Base-by-base conservation (phyloP, 2,329 filamentous ascomycete species). In the Aureobasidium mangrovei region DNA sequence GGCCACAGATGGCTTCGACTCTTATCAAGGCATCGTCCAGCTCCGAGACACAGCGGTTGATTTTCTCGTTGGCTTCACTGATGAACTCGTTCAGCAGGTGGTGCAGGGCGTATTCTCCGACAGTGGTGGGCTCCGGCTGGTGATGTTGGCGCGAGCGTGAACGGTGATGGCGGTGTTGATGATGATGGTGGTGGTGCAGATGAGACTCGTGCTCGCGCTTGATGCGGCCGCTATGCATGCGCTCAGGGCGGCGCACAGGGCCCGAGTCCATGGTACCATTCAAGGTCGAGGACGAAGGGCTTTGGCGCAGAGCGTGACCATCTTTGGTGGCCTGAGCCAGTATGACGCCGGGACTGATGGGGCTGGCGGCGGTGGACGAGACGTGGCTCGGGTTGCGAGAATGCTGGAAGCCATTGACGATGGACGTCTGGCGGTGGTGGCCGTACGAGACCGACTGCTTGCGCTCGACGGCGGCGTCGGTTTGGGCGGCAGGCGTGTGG, bases 61-160 rank as follows among this genome's bases (percentile, higher is more conserved):
- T 86, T 71, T 96, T 96, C 60, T 93, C 88, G 69, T 98, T 93
- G n/a, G 93, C 93, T 67, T 94, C 88, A 12, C 87, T 86, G 65
- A 97, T 93, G 71, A 98, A 98, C 58, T 91, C 90, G 60, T 93
- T 97, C 71, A 97, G 96, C 41, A 98, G 76, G 62, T 97, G 91
- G 70, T 97, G 91, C 57, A 98, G 76, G 24, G 93, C 93, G 79
- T 95, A 97, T 74, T 98, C 93, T 54, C 90, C 91, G n/a, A 96
- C 91, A 0, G 91, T 96, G 70, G 91, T 95, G 60, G 86, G 81
- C 59, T 95, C 88, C 52, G 85, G 81, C 61, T 82, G 81, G 52
- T 77, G 73, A 63, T 85, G 81, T 48, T 84, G 84, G 56, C 77
- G 70, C 36, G 78, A 80, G 60, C 78, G 80, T 35, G 87, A 91